phyloP scores from a whole-genome alignment of 352 stramenopile species.

The Phytopythium cucurbitacearum region DNA sequence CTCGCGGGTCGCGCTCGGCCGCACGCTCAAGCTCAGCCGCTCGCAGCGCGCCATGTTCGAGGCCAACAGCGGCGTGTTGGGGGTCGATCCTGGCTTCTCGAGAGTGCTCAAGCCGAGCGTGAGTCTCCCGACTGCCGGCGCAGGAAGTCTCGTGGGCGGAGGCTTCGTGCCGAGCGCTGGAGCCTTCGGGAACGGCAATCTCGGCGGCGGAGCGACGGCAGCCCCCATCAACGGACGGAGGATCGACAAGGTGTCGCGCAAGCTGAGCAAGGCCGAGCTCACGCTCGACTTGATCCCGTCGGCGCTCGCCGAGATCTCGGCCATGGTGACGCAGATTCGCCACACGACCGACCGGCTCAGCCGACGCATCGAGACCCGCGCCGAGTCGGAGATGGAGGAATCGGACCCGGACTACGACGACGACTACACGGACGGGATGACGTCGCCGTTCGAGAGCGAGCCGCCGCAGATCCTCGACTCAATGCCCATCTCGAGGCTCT shows the following conservation, averaged over 20 bases:
- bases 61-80: background rate
- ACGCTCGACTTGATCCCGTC: slow-evolving; percentile 45
- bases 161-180: background rate
- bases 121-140: background rate
- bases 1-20: slow-evolving; percentile 5
- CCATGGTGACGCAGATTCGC: slow-evolving; percentile 72
- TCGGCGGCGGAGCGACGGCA: slow-evolving; percentile 1
- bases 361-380: slow-evolving; percentile 29
- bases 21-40: background rate
- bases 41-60: background rate
- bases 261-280: slow-evolving; percentile 49
- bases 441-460: background rate
- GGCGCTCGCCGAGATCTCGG: slow-evolving; percentile 59
- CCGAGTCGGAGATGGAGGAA: slow-evolving; percentile 4
- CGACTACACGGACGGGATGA: slow-evolving; percentile 40
- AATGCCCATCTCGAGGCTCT: slow-evolving; percentile 27
- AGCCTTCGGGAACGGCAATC: background rate
- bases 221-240: background rate
- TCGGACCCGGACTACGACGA: slow-evolving; percentile 37
- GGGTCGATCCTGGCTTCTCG: slow-evolving; percentile 1
- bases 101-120: background rate
- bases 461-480: too few species aligned
- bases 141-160: too few species aligned
- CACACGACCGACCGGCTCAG: slow-evolving; percentile 55
- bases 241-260: slow-evolving; percentile 46